Percentiles rank a stretch among this genome's conserved stretches.
Conservation (phyloP, 768 basidiomycete species). For the Tylopilus balloui region DNA sequence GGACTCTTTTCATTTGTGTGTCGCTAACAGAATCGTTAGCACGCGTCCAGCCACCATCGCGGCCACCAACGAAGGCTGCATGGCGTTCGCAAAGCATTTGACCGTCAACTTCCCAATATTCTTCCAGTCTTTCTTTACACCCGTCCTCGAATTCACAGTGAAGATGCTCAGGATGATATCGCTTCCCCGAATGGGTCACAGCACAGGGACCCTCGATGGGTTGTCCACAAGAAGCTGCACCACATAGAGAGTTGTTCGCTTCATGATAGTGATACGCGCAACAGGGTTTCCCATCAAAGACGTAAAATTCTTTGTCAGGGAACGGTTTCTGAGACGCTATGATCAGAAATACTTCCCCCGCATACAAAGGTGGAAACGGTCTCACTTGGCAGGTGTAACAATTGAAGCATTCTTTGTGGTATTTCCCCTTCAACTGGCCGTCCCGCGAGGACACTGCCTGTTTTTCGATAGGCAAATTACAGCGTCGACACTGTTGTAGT, state of each 20-base stretch:
- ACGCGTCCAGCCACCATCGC: slow-evolving; percentile 21
- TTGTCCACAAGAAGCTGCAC: slow-evolving; percentile 69
- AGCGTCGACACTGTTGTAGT: slow-evolving; percentile 71
- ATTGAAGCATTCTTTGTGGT: slow-evolving; percentile 88
- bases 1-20: slow-evolving; percentile 8
- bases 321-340: slow-evolving; percentile 63
- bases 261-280: slow-evolving; percentile 94
- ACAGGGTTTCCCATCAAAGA: slow-evolving; percentile 83
- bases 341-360: slow-evolving; percentile 1
- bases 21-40: slow-evolving; percentile 8
- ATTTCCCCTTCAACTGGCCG: slow-evolving; percentile 94
- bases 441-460: slow-evolving; percentile 88
- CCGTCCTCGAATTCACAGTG: slow-evolving; percentile 64
- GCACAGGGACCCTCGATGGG: slow-evolving; percentile 95
- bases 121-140: slow-evolving; percentile 57
- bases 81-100: slow-evolving; percentile 86
- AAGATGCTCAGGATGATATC: slow-evolving; percentile 88
- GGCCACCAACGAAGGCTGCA: slow-evolving; percentile 36
- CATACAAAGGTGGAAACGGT: slow-evolving; percentile 16
- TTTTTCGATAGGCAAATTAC: slow-evolving; percentile 82
- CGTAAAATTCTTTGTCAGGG: slow-evolving; percentile 89
- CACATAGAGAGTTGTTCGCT: slow-evolving; percentile 84
- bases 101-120: slow-evolving; percentile 89
- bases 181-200: slow-evolving; percentile 72
- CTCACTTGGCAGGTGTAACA: slow-evolving; percentile 75